Percentiles rank a stretch among this genome's conserved stretches.
phyloP scores from a whole-genome alignment of 1,139 yeast species.

The Taphrina confusa region DNA sequence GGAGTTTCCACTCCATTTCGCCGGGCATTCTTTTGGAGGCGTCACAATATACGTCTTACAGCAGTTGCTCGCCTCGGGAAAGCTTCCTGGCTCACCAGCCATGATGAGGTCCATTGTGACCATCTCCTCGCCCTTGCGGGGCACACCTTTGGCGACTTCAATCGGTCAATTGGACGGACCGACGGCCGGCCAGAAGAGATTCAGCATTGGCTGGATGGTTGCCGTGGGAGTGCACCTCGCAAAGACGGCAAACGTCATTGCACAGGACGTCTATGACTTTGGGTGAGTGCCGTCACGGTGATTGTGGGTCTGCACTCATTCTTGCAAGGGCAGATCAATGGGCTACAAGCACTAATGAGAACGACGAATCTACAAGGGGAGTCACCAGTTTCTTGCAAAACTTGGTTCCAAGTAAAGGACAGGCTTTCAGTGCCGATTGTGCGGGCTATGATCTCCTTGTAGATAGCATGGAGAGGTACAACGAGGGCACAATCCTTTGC shows the following conservation, averaged over 20 bases:
- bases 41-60: constrained; percentile 23
- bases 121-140: constrained; percentile 30
- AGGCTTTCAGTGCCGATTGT: constrained; percentile 14
- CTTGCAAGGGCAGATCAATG: background rate
- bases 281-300: too few relatives aligned
- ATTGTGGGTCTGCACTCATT: too few relatives aligned
- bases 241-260: constrained; percentile 24
- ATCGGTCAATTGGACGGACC: constrained; percentile 25
- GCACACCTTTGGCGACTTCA: constrained; percentile 22
- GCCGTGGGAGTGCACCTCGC: constrained; percentile 29
- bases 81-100: constrained; percentile 23
- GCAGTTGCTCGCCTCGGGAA: constrained; percentile 4
- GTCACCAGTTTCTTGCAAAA: background rate
- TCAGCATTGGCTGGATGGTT: constrained; percentile 27
- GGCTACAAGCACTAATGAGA: background rate
- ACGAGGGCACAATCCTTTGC: background rate
- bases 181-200: constrained; percentile 25
- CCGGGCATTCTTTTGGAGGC: constrained; percentile 30
- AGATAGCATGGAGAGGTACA: constrained; percentile 24
- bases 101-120: constrained; percentile 17
- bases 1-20: constrained; percentile 28
- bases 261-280: constrained; percentile 21
- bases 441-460: constrained; percentile 26
- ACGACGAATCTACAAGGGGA: background rate
- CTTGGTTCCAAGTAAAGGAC: background rate